Conservation (phyloP, 1,139 yeast species). For the Debaryomyces psychrophilus region DNA sequence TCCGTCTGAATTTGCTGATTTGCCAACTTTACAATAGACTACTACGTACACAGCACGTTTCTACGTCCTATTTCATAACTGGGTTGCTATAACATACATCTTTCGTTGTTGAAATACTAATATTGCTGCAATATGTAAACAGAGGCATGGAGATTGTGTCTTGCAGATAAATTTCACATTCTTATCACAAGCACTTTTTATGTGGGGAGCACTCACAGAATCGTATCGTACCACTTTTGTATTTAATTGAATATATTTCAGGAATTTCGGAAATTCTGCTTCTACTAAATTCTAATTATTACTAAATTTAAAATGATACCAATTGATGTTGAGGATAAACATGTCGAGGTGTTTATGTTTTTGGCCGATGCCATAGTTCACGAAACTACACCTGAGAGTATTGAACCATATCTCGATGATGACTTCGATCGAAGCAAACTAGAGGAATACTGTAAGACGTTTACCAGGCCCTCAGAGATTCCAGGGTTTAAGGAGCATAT, state of each 20-base stretch:
- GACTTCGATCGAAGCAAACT: conserved; percentile 33
- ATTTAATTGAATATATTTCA: not conserved
- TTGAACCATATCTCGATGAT: conserved; percentile 31
- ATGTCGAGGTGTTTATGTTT: conserved; percentile 29
- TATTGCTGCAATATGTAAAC: no score
- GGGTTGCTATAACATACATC: not conserved
- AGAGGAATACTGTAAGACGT: conserved; percentile 35
- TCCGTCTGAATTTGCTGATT: conserved; percentile 20
- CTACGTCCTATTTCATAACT: not conserved
- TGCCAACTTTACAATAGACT: conserved; percentile 5
- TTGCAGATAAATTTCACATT: not conserved
- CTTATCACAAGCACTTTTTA: not conserved
- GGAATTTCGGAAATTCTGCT: no score
- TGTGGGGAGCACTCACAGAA: not conserved
- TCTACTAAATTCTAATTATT: not conserved
- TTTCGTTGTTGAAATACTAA: not conserved
- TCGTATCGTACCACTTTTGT: not conserved
- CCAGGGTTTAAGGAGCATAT: conserved; percentile 31
- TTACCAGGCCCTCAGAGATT: conserved; percentile 34
- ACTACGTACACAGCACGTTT: not conserved
- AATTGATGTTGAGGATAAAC: conserved; percentile 26
- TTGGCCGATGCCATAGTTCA: conserved; percentile 43
- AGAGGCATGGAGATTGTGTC: not conserved
- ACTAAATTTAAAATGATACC: not conserved
- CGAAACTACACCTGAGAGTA: conserved; percentile 33